Base-by-base conservation (phyloP, 1,139 yeast genomes). In the Arxiozyma slooffiae region DNA sequence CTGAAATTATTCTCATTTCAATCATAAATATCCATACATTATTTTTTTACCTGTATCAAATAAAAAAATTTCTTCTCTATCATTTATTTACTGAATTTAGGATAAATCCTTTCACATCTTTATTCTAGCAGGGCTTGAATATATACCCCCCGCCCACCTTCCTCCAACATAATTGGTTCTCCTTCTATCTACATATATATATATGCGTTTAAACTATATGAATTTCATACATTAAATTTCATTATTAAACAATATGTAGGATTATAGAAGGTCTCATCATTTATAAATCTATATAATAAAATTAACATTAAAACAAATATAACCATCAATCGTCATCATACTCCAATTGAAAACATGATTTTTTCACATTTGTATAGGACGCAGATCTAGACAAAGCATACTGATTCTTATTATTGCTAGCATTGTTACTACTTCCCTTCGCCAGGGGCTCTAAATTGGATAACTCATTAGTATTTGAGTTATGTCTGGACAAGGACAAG, bases 401-500 rank as follows among this genome's bases (percentile, higher is more conserved):
- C n/a, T 30, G 36, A 22, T n/a, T 40, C 5, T 40, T 40, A 23
- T 40, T 40, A 23, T 40, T 22, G 6, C 8, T 39, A 39, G 9
- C 21, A 39, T 21, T 39, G 21, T 39, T 8, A 21, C n/a, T 23
- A 22, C 8, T 22, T 9, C 9, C 16, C 11, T 22, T 23, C 16
- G 34, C 17, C n/a, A 14, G 1, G 2, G 22, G 4, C 20, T 34
- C 36, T 11, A 36, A 4, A 18, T 21, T 38, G n/a, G 24, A 23
- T 1, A 65, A 26, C 7, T 42, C 45, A 30, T 42, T 42, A 17
- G 45, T 14, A 14, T 42, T 22, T 20, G 45, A 62, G 34, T 53
- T 54, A 14, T 54, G 55, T 40, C 66, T 56, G 6, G 67, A 62
- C 6, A 57, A 39, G 7, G 66, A 62, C 9, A 58, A 38, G 16